These are phyloP conservation scores for Aureobasidium sp. DNA, from an alignment of 2,329 filamentous ascomycete genomes.

Conservation along the genomic window DNA sequence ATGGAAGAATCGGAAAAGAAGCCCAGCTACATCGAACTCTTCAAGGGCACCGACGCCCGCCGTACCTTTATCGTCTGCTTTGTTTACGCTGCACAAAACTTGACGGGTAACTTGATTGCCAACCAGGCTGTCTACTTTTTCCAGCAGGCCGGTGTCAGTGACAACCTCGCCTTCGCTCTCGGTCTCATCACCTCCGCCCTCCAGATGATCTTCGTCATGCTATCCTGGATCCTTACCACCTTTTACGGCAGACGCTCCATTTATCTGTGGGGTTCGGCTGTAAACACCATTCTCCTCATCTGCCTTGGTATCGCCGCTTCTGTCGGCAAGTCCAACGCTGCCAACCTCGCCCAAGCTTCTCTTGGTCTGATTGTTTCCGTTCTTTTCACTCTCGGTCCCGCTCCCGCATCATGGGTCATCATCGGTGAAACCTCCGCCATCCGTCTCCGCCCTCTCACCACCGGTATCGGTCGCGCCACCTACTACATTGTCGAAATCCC, in stretches of 20 bases:
- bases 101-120: constrained; percentile 57
- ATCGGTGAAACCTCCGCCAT: constrained; percentile 61
- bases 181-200: constrained; percentile 60
- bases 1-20: constrained; percentile 48
- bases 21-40: constrained; percentile 46
- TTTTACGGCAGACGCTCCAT: constrained; percentile 59
- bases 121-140: constrained; percentile 60
- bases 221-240: constrained; percentile 60
- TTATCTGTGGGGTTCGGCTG: constrained; percentile 54
- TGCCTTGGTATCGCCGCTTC: constrained; percentile 55
- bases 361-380: constrained; percentile 60
- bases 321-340: constrained; percentile 32
- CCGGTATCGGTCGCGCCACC: constrained; percentile 55
- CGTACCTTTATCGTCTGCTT: constrained; percentile 50
- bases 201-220: constrained; percentile 56
- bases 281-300: constrained; percentile 51
- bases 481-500: constrained; percentile 62
- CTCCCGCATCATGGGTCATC: constrained; percentile 59
- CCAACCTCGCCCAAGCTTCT: constrained; percentile 52
- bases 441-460: constrained; percentile 58
- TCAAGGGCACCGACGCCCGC: constrained; percentile 49
- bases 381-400: constrained; percentile 55
- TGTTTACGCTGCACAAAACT: constrained; percentile 54
- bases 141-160: constrained; percentile 51
- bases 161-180: constrained; percentile 52